phyloP scores from a whole-genome alignment of 805 yeast species.

The Candida broadrunensis region DNA sequence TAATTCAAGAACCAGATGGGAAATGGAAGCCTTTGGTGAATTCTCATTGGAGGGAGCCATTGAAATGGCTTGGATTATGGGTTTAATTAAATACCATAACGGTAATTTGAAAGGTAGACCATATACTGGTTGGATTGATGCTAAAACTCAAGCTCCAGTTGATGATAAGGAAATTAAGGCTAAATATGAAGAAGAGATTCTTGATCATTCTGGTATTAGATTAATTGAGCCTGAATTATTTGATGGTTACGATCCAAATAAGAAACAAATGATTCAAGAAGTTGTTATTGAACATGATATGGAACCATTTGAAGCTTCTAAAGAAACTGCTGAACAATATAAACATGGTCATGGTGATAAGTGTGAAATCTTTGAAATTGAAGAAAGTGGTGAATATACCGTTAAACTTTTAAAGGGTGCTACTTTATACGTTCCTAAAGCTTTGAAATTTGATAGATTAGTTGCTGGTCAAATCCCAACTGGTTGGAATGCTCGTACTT shows the following conservation, averaged over 20 bases:
- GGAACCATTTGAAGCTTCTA: slow-evolving; percentile 92
- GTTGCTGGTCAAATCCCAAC: slow-evolving; percentile 95
- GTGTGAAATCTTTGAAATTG: slow-evolving; percentile 86
- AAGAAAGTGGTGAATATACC: slow-evolving; percentile 88
- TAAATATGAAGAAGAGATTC: slow-evolving; percentile 84
- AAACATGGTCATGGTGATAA: slow-evolving; percentile 90
- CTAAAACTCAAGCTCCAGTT: slow-evolving; percentile 87
- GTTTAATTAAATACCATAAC: slow-evolving; percentile 90
- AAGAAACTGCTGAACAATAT: slow-evolving; percentile 94
- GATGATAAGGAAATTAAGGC: slow-evolving; percentile 92
- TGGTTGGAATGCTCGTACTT: slow-evolving; percentile 95
- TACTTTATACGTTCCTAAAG: slow-evolving; percentile 85
- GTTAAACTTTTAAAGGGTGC: slow-evolving; percentile 94
- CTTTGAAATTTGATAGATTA: slow-evolving; percentile 68
- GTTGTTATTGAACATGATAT: slow-evolving; percentile 94
- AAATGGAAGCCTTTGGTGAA: slow-evolving; percentile 94
- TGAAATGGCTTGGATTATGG: slow-evolving; percentile 99
- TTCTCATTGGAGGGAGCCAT: slow-evolving; percentile 96
- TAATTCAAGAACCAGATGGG: slow-evolving; percentile 98
- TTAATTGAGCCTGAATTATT: slow-evolving; percentile 94
- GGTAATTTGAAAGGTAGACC: slow-evolving; percentile 87
- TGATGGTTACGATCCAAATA: slow-evolving; percentile 89
- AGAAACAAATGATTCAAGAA: slow-evolving; percentile 92
- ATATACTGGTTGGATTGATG: slow-evolving; percentile 96
- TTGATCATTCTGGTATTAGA: slow-evolving; percentile 95